phyloP scores from a whole-genome alignment of 129 eudicot genomes.

The Tagetes erecta region DNA sequence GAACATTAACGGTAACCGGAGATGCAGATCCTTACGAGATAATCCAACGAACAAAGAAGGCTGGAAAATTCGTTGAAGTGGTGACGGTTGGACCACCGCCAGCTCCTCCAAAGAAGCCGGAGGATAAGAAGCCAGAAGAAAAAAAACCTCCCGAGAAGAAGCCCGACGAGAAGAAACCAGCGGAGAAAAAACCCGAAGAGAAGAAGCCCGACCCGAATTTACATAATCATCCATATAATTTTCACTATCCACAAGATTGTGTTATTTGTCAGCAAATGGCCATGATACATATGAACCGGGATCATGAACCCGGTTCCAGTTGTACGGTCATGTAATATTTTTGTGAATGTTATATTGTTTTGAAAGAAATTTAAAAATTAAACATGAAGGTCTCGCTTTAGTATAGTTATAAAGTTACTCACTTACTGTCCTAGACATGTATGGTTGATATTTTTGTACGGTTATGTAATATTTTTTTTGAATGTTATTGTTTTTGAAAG shows the following conservation, averaged over 20 bases:
- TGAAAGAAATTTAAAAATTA: conserved; percentile 20
- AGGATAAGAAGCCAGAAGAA: conserved; percentile 45
- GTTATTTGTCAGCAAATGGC: conserved; percentile 43
- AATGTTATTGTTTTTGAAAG: too few relatives aligned
- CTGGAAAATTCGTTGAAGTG: conserved; percentile 51
- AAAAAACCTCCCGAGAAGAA: conserved; percentile 42
- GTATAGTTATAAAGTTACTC: not conserved
- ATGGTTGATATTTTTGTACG: too few relatives aligned
- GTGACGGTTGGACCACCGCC: conserved; percentile 75
- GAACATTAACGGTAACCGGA: conserved; percentile 58
- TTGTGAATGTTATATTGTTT: not conserved
- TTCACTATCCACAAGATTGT: conserved; percentile 35
- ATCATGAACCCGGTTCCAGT: conserved; percentile 37
- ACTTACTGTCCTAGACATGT: too few relatives aligned
- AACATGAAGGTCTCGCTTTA: not conserved
- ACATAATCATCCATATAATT: conserved; percentile 26
- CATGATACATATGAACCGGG: conserved; percentile 29
- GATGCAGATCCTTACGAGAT: conserved; percentile 70
- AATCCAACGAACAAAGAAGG: conserved; percentile 47
- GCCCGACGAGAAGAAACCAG: conserved; percentile 33
- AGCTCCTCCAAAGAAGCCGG: conserved; percentile 56
- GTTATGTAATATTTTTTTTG: too few relatives aligned
- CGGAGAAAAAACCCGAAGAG: conserved; percentile 26
- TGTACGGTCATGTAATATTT: conserved; percentile 47
- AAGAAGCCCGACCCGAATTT: conserved; percentile 19